These are phyloP conservation scores for Juncus effusus DNA, from an alignment of 176 grass and related monocot genomes.

Conservation along the genomic window DNA sequence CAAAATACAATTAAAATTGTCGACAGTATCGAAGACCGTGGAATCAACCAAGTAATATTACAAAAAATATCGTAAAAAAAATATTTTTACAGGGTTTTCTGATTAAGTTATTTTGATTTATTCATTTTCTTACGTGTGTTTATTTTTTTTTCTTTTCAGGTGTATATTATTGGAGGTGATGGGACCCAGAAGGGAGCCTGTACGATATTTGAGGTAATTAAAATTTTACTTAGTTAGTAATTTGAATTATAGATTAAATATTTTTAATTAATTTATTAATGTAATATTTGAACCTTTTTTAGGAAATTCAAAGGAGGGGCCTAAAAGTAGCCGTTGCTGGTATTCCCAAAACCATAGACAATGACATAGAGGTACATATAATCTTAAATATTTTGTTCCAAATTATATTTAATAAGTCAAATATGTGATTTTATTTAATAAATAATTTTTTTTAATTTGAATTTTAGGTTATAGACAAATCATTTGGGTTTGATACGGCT, in stretches of 20 bases:
- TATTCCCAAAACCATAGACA: conserved; percentile 96
- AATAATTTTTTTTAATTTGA: conserved; percentile 1
- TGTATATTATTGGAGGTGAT: conserved; percentile 94
- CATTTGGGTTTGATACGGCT: conserved; percentile 93
- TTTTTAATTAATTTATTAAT: neutral
- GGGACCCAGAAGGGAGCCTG: conserved; percentile 94
- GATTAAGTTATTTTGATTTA: conserved; percentile 17
- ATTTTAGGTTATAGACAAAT: conserved; percentile 90
- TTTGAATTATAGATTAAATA: conserved; percentile 7
- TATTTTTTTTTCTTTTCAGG: conserved; percentile 36
- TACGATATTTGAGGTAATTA: conserved; percentile 74
- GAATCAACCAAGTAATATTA: conserved; percentile 61
- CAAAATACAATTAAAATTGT: conserved; percentile 72
- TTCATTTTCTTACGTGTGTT: neutral
- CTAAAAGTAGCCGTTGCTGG: conserved; percentile 76
- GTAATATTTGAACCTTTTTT: conserved; percentile 13
- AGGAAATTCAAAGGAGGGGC: conserved; percentile 79
- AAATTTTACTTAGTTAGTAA: conserved; percentile 8
- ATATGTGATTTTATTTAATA: conserved; percentile 1
- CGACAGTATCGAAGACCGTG: conserved; percentile 64
- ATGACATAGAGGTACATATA: conserved; percentile 85
- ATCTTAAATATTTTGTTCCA: neutral
- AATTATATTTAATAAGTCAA: too few relatives aligned
- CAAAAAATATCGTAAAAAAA: neutral
- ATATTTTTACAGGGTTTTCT: neutral